Evolutionary conservation across 768 basidiomycete species (phyloP), one percentile per base, ranked within the genome.

Genomic region (Hygrophoropsis aurantiaca): DNA sequence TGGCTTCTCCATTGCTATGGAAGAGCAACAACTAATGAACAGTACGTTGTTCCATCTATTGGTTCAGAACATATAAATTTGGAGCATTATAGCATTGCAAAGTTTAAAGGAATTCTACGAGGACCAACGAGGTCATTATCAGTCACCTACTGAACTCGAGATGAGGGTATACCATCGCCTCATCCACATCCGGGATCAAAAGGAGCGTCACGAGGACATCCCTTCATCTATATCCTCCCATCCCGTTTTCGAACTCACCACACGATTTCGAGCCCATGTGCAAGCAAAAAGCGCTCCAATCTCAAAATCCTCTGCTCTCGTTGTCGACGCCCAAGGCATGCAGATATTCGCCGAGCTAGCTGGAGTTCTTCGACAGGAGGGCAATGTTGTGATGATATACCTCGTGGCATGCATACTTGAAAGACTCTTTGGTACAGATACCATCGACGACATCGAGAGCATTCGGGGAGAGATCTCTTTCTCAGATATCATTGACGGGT

Each of bases 131-230:
- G 77, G 74, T 8, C 67, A 71, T 34, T 85, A 85, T 50, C 69
- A 83, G 56, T 87, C 87, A 9, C 82, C 87, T 0, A 88, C 87
- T 32, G 94, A 98, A 60, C 79, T 97, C 38, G 95, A 99, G 66
- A 97, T 99, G 84, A 84, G 91, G 25, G 84, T 97, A 1, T 99
- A 97, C 67, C 90, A 94, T 60, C 83, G 94, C 39, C 80, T 98
- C 24, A 85, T 90, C 23, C 92, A 97, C 58, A 86, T 97, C 36
- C 84, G 91, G 23, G 89, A 94, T 64, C 87, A 88, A 57, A 79
- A 68, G 52, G 87, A 88, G 58, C 87, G 81, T 8, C 82, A 76
- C 57, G 90, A 84, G 58, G 82, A 77, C 56, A 82, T 93, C 30
- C 85, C 94, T 0, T 67, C 71, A 2, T 59, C 78, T 27, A 81